These are phyloP conservation scores for Petunia axillaris DNA, from an alignment of 257 asterid species.

Conservation along the genomic window DNA sequence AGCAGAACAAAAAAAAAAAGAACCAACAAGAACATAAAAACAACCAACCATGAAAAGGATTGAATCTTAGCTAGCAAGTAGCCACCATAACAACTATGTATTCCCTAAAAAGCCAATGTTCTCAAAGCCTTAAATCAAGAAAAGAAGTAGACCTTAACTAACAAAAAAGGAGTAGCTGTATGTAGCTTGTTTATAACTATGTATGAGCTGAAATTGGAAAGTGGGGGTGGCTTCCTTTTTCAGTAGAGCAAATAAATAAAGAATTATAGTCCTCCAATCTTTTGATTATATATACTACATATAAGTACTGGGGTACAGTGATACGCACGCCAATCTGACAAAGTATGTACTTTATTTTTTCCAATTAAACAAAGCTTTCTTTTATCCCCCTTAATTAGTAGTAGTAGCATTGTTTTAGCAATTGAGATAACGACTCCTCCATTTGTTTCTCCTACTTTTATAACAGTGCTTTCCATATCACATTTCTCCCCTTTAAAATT, in stretches of 20 bases:
- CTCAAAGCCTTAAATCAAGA: conserved; percentile 39
- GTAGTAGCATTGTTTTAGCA: conserved; percentile 22
- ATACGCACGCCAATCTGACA: conserved; percentile 95
- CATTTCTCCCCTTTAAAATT: not conserved
- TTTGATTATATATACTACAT: not conserved
- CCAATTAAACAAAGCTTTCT: conserved; percentile 29
- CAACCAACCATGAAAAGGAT: conserved; percentile 49
- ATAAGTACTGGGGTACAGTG: conserved; percentile 37
- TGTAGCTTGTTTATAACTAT: conserved; percentile 24
- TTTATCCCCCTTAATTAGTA: conserved; percentile 24
- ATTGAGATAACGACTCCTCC: conserved; percentile 51
- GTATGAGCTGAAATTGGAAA: conserved; percentile 47
- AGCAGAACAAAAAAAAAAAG: conserved; percentile 26
- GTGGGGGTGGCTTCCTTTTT: conserved; percentile 38
- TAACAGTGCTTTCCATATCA: conserved; percentile 53
- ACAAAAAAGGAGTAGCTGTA: conserved; percentile 25
- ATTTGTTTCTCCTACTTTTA: conserved; percentile 50
- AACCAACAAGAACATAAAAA: conserved; percentile 43
- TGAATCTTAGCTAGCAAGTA: conserved; percentile 60
- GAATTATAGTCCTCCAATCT: conserved; percentile 30
- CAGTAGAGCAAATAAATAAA: conserved; percentile 28
- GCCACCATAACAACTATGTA: conserved; percentile 79
- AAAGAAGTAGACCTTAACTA: conserved; percentile 19
- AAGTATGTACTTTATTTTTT: conserved; percentile 29
- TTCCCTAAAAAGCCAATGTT: conserved; percentile 71